A percentile compares a stretch with the other conserved stretches of the same genome.
phyloP scores from a whole-genome alignment of 768 basidiomycete species.

The Lentinula edodes region DNA sequence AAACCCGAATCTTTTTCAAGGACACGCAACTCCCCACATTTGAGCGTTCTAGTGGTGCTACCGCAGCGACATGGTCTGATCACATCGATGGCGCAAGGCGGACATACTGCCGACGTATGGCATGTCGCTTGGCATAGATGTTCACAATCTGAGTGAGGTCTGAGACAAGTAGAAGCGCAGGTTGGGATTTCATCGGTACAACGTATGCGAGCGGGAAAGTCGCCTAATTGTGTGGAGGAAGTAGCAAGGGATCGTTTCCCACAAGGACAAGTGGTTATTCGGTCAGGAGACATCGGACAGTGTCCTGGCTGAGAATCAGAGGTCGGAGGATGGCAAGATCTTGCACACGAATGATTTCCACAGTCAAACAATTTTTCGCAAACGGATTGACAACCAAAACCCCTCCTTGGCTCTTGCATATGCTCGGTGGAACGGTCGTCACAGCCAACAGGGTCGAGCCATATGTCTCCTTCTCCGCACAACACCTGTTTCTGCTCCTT shows the following conservation, averaged over 20 bases:
- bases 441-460: constrained; percentile 43
- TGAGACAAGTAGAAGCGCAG: constrained; percentile 65
- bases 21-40: constrained; percentile 46
- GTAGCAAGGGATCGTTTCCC: constrained; percentile 52
- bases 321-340: constrained; percentile 75
- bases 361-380: constrained; percentile 67
- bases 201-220: constrained; percentile 35
- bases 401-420: constrained; percentile 9
- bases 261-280: constrained; percentile 77
- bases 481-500: constrained; percentile 47
- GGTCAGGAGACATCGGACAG: constrained; percentile 71
- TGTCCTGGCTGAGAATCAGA: constrained; percentile 31
- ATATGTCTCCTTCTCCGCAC: constrained; percentile 41
- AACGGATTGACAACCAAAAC: constrained; percentile 1
- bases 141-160: constrained; percentile 55
- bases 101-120: constrained; percentile 68
- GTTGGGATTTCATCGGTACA: constrained; percentile 82
- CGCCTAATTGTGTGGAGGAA: constrained; percentile 23
- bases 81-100: constrained; percentile 68
- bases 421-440: constrained; percentile 53
- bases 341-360: constrained; percentile 65
- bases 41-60: constrained; percentile 45
- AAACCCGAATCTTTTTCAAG: constrained; percentile 11
- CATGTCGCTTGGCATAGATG: constrained; percentile 71
- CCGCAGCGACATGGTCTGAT: constrained; percentile 87